Percentiles rank a stretch among this genome's conserved stretches.
phyloP scores from a whole-genome alignment of 306 rosid species.

The Parietaria judaica region DNA sequence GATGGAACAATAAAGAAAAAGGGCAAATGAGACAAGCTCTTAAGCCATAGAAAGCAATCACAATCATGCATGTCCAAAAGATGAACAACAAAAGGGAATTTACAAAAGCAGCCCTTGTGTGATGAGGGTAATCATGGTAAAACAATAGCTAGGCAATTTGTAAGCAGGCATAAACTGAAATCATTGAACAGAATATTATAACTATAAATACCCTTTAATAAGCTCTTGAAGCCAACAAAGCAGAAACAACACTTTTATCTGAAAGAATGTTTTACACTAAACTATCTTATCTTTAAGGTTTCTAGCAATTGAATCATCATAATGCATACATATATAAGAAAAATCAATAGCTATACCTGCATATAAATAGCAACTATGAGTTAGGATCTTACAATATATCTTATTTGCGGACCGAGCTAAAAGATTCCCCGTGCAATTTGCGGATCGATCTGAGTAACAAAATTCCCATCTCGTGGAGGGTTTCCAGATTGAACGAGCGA shows the following conservation, averaged over 20 bases:
- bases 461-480: slow-evolving; percentile 28
- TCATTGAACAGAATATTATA: slow-evolving; percentile 8
- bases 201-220: slow-evolving; percentile 2
- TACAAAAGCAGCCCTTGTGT: not conserved
- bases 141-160: slow-evolving; percentile 10
- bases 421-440: slow-evolving; percentile 19
- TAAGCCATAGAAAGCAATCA: too few relatives aligned
- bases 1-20: not conserved
- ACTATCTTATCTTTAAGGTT: slow-evolving; percentile 13
- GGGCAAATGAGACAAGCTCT: not conserved
- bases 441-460: slow-evolving; percentile 28
- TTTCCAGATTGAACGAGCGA: slow-evolving; percentile 19
- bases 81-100: too few relatives aligned
- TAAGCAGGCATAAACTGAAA: slow-evolving; percentile 13
- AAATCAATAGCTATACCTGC: slow-evolving; percentile 29
- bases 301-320: slow-evolving; percentile 29
- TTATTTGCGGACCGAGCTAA: slow-evolving; percentile 19
- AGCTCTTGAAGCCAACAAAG: slow-evolving; percentile 3
- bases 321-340: slow-evolving; percentile 13
- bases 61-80: too few relatives aligned
- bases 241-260: slow-evolving; percentile 31
- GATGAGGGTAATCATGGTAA: not conserved
- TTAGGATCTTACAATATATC: slow-evolving; percentile 22
- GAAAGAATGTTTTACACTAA: slow-evolving; percentile 48
- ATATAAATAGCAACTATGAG: slow-evolving; percentile 37